Evolutionary conservation across 805 yeast genomes (phyloP).

Genomic region (Suhomyces prunicola): DNA sequence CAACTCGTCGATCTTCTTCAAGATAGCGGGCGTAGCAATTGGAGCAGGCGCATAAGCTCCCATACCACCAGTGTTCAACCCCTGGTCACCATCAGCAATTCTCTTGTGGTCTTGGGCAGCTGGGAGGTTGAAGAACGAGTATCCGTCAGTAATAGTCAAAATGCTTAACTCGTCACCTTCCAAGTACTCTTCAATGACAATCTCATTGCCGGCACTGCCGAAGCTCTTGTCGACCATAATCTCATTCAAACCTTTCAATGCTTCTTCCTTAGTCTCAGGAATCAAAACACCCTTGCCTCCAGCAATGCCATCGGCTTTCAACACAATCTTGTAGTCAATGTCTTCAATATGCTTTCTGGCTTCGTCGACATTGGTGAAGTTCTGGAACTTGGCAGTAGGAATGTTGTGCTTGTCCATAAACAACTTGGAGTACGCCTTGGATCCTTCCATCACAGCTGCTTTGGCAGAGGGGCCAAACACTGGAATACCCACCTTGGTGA

Average conservation of each 20-base stretch:
- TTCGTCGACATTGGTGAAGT: conserved; percentile 70
- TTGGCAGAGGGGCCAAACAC: conserved; percentile 93
- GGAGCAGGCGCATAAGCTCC: conserved; percentile 99
- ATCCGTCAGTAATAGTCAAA: conserved; percentile 90
- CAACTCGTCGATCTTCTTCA: conserved; percentile 66
- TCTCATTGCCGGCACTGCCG: conserved; percentile 88
- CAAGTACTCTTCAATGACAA: conserved; percentile 91
- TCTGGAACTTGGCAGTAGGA: conserved; percentile 90
- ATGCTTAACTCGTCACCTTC: conserved; percentile 97
- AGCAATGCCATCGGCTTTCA: conserved; percentile 97
- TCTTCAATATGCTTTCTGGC: conserved; percentile 70
- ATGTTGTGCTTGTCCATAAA: conserved; percentile 90
- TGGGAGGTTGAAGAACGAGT: conserved; percentile 84
- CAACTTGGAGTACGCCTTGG: conserved; percentile 89
- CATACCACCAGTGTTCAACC: conserved; percentile 99
- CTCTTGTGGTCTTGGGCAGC: conserved; percentile 99
- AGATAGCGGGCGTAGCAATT: conserved; percentile 73
- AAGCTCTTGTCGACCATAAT: conserved; percentile 88
- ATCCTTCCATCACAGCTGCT: conserved; percentile 96
- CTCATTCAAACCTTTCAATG: conserved; percentile 74
- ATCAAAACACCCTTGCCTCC: conserved; percentile 98
- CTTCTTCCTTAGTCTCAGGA: conserved; percentile 82
- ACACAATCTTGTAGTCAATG: conserved; percentile 74
- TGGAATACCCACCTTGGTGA: conserved; percentile 82
- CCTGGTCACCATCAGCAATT: conserved; percentile 87